Evolutionary conservation across 148 eudicot species (phyloP), one percentile per base, ranked within the genome.

Genomic region (Persicaria tinctoria): DNA sequence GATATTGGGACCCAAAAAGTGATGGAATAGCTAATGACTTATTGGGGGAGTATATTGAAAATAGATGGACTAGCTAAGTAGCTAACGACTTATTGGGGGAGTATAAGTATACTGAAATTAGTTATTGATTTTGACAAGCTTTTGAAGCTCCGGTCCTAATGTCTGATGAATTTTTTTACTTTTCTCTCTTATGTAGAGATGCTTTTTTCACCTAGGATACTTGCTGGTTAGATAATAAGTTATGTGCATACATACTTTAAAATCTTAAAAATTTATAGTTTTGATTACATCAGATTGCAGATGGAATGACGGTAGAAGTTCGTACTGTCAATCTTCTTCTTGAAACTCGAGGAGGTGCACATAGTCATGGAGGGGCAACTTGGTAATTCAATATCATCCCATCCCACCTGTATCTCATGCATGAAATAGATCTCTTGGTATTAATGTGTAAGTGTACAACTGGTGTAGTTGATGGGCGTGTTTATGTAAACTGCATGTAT

Each of bases 271-370:
- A 44, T 79, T 85, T 76, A 84, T 75, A 23, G n/a, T 77, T 75
- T 73, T 51, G 73, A 72, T 83, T 17, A 54, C 79, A 59, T 83
- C 89, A 92, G 98, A 95, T 95, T 84, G 93, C 98, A 60, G 98
- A 95, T 82, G 98, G 98, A 79, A 95, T 92, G 97, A 92, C 97
- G 68, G 73, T 95, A 72, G 87, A 95, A 87, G 97, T 95, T 57
- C 79, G 73, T 38, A 92, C 90, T 55, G 98, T 95, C 76, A 95
- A 95, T 83, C 89, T 95, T 53, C 79, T 95, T 51, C 87, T 95
- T 79, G 98, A 95, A 86, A 92, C 97, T 79, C 93, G 92, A 80
- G 98, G 98, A 62, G 92, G 92, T 76, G 87, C 88, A 73, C 83
- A 86, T 50, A 79, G 76, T 13, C 78, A 83, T 83, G 97, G 90